These are phyloP conservation scores for Rubia yunnanensis DNA, from an alignment of 257 asterid genomes.

Conservation along the genomic window DNA sequence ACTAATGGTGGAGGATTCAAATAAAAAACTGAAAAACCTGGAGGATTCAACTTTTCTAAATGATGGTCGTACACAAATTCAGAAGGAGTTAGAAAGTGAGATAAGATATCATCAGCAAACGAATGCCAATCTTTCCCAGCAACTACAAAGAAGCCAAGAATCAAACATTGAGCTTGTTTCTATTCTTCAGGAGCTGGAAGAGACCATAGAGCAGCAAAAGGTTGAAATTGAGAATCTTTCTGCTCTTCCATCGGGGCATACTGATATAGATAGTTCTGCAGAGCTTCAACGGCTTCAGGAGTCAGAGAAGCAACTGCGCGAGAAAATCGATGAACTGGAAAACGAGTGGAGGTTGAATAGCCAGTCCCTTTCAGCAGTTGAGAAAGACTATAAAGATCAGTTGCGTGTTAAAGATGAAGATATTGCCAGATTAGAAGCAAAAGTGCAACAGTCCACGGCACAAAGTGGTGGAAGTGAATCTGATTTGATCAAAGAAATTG, in stretches of 20 bases:
- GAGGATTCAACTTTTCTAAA: slow-evolving; percentile 31
- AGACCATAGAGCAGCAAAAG: slow-evolving; percentile 64
- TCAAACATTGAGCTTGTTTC: slow-evolving; percentile 74
- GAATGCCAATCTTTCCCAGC: slow-evolving; percentile 53
- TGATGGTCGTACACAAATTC: slow-evolving; percentile 29
- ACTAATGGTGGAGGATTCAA: slow-evolving; percentile 25
- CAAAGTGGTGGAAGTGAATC: slow-evolving; percentile 15
- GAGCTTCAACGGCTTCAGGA: slow-evolving; percentile 34
- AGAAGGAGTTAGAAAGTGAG: slow-evolving; percentile 55
- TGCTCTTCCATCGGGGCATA: slow-evolving; percentile 19
- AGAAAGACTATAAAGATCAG: slow-evolving; percentile 29
- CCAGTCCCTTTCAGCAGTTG: slow-evolving; percentile 25
- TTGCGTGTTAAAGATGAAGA: slow-evolving; percentile 44
- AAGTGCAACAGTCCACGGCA: slow-evolving; percentile 17
- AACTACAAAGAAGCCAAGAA: slow-evolving; percentile 68
- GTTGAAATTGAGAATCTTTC: slow-evolving; percentile 60
- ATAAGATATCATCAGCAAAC: slow-evolving; percentile 51
- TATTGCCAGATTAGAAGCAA: slow-evolving; percentile 33
- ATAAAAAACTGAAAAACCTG: slow-evolving; percentile 14
- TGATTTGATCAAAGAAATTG: slow-evolving; percentile 36
- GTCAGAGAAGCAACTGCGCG: slow-evolving; percentile 40
- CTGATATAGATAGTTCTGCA: slow-evolving; percentile 20
- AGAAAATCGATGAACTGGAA: slow-evolving; percentile 39
- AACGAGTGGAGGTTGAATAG: slow-evolving; percentile 28
- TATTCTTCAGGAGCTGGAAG: slow-evolving; percentile 84